Percentiles rank a stretch among this genome's conserved stretches.
phyloP scores from a whole-genome alignment of 352 stramenopile species.

The Peronospora tabacina region DNA sequence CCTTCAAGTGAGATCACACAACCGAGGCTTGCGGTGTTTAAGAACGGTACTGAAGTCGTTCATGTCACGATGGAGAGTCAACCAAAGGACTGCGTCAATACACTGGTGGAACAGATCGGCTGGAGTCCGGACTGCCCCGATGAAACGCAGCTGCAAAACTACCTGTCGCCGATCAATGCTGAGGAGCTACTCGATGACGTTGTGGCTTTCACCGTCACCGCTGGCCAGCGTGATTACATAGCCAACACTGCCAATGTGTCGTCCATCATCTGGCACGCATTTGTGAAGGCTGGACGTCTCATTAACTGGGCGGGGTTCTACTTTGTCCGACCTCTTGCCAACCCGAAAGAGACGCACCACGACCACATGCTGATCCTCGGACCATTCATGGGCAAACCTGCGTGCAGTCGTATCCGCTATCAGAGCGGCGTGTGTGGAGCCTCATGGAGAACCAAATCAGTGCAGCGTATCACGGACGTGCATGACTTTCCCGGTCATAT shows the following conservation, averaged over 20 bases:
- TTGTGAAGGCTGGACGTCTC: slow-evolving; percentile 43
- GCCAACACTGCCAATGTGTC: slow-evolving; percentile 76
- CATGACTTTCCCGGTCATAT: slow-evolving; percentile 76
- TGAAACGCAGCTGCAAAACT: slow-evolving; percentile 45
- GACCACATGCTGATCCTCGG: slow-evolving; percentile 63
- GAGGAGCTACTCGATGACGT: slow-evolving; percentile 55
- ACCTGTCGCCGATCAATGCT: slow-evolving; percentile 53
- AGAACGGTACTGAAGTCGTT: slow-evolving; percentile 31
- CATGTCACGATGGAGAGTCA: slow-evolving; percentile 33
- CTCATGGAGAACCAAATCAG: slow-evolving; percentile 48
- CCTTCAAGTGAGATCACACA: slow-evolving; percentile 24
- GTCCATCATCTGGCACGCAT: slow-evolving; percentile 77
- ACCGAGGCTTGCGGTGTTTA: slow-evolving; percentile 46
- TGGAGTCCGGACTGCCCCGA: slow-evolving; percentile 59
- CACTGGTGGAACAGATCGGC: slow-evolving; percentile 44
- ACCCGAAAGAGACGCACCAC: slow-evolving; percentile 47
- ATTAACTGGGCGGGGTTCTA: slow-evolving; percentile 85
- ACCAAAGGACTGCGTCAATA: slow-evolving; percentile 44
- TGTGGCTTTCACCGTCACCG: slow-evolving; percentile 47
- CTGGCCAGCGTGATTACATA: slow-evolving; percentile 64
- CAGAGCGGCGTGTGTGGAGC: slow-evolving; percentile 68
- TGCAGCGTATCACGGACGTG: slow-evolving; percentile 70
- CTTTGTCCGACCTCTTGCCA: slow-evolving; percentile 56
- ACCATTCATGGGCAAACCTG: slow-evolving; percentile 76
- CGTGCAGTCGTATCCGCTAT: slow-evolving; percentile 72